Evolutionary conservation across 495 filamentous ascomycete genomes (phyloP).

Genomic region (Lindgomyces ingoldianus): DNA sequence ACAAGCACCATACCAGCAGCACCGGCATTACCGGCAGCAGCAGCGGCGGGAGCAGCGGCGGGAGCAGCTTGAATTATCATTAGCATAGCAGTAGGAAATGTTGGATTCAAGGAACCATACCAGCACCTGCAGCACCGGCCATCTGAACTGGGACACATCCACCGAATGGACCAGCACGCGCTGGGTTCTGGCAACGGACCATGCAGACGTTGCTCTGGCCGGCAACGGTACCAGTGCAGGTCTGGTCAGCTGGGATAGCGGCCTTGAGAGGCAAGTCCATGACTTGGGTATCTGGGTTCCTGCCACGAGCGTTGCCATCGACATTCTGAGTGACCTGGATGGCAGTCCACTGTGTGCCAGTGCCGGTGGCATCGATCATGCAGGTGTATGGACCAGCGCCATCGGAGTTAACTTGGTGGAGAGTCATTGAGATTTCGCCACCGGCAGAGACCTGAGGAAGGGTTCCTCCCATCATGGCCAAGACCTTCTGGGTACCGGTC

Average conservation of each 20-base stretch:
- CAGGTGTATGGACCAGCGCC: conserved; percentile 58
- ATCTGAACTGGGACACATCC: conserved; percentile 58
- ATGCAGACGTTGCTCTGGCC: conserved; percentile 56
- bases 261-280: conserved; percentile 43
- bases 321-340: conserved; percentile 37
- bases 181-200: conserved; percentile 55
- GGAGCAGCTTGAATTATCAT: conserved; percentile 18
- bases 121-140: conserved; percentile 29
- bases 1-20: neutral
- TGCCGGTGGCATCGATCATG: conserved; percentile 52
- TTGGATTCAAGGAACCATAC: neutral
- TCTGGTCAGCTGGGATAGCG: conserved; percentile 51
- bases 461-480: conserved; percentile 46
- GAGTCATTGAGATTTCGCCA: conserved; percentile 54
- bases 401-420: conserved; percentile 59
- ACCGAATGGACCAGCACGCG: conserved; percentile 55
- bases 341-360: conserved; percentile 45
- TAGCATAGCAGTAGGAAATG: neutral
- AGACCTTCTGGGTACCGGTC: conserved; percentile 51
- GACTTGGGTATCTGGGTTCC: conserved; percentile 18
- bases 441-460: conserved; percentile 54
- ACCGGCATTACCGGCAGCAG: conserved; percentile 10
- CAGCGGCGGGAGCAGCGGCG: conserved; percentile 6
- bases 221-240: conserved; percentile 56
- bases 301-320: conserved; percentile 34